These are phyloP conservation scores for Ceraceosorus bombacis DNA, from an alignment of 1,284 basidiomycete species.

Conservation along the genomic window DNA sequence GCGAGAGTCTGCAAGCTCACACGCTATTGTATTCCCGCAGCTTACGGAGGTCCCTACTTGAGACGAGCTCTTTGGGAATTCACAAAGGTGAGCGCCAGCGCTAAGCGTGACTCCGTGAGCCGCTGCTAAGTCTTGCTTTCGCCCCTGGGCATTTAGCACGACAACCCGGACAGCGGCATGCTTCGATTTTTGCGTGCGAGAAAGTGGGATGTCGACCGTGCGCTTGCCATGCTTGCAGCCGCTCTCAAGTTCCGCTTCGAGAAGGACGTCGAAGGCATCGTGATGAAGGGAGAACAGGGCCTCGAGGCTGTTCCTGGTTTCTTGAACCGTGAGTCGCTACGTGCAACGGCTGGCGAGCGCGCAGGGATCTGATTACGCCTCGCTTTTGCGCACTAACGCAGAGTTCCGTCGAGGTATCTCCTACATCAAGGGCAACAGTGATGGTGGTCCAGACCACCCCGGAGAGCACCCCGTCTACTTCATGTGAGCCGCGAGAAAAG, in stretches of 20 bases:
- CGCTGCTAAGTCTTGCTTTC: neutral
- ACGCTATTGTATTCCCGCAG: neutral
- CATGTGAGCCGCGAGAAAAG: conserved; percentile 14
- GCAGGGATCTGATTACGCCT: too few species aligned
- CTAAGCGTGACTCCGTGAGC: too few species aligned
- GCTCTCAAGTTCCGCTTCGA: conserved; percentile 49
- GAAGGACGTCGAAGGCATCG: conserved; percentile 42
- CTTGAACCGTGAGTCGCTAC: conserved; percentile 23
- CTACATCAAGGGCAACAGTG: conserved; percentile 46
- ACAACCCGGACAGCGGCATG: conserved; percentile 38
- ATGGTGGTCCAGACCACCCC: conserved; percentile 15
- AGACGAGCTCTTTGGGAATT: conserved; percentile 38
- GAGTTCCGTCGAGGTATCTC: conserved; percentile 47
- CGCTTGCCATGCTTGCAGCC: conserved; percentile 46
- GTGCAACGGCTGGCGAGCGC: too few species aligned
- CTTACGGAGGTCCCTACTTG: conserved; percentile 45
- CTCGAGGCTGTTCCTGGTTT: conserved; percentile 47
- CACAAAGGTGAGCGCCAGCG: neutral
- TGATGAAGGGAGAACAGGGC: conserved; percentile 46
- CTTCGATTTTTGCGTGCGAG: conserved; percentile 49
- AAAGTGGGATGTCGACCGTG: conserved; percentile 46
- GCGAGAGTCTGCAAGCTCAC: neutral
- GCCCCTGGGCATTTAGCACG: conserved; percentile 11
- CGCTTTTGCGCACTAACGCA: conserved; percentile 7
- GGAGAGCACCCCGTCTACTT: conserved; percentile 47